Conservation (phyloP, 305 asterid genomes). For the Solanum hybrid region DNA sequence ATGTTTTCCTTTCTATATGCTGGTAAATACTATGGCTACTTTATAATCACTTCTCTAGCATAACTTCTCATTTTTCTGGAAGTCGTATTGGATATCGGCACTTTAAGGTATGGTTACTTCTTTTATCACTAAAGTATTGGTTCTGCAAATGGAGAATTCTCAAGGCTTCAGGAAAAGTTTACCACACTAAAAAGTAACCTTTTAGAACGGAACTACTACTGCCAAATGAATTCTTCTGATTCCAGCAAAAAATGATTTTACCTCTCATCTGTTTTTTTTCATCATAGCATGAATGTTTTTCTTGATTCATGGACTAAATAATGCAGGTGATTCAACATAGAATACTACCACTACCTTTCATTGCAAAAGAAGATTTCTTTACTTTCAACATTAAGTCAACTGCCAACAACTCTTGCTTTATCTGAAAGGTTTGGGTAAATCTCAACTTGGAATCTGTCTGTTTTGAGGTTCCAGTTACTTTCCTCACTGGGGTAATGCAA, state of each 20-base stretch:
- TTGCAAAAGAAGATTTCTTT: neutral
- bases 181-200: neutral
- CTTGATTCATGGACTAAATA: neutral
- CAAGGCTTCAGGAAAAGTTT: neutral
- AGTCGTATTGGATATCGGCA: neutral
- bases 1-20: neutral
- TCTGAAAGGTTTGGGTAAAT: neutral
- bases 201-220: neutral
- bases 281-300: neutral
- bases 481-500: neutral
- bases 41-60: neutral
- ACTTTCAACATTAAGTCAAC: neutral
- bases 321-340: neutral
- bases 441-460: neutral
- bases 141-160: neutral
- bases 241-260: neutral
- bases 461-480: neutral
- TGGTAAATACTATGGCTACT: neutral
- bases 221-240: neutral
- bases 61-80: neutral
- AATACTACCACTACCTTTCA: neutral
- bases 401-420: neutral
- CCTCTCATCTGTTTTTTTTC: neutral
- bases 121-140: neutral
- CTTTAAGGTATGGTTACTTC: neutral